Percentiles rank a stretch among this genome's conserved stretches.
Conservation (phyloP, 805 yeast genomes). For the Yamadazyma scolyti region DNA sequence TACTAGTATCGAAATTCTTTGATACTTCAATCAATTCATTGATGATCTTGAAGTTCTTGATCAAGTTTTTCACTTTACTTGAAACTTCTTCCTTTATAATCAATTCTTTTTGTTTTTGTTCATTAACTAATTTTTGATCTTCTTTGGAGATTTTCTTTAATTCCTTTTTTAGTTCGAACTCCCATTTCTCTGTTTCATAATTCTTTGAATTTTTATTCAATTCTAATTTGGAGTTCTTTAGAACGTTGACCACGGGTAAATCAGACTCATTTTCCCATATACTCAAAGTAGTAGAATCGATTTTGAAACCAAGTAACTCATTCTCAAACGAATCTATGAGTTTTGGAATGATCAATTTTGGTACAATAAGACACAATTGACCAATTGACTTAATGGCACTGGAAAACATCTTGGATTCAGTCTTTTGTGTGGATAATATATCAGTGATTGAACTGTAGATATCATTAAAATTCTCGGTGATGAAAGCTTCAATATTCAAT, state of each 20-base stretch:
- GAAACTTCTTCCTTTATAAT: conserved; percentile 48
- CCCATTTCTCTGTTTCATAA: conserved; percentile 87
- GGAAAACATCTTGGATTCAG: conserved; percentile 5
- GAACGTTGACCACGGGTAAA: conserved; percentile 52
- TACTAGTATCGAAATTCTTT: conserved; percentile 10
- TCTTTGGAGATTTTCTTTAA: conserved; percentile 74
- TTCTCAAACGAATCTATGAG: conserved; percentile 39
- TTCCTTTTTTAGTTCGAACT: conserved; percentile 74
- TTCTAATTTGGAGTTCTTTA: conserved; percentile 42
- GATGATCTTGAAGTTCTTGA: conserved; percentile 10
- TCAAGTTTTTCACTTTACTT: conserved; percentile 6
- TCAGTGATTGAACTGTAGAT: conserved; percentile 13
- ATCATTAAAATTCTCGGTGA: conserved; percentile 22
- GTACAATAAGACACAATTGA: conserved; percentile 55
- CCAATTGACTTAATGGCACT: conserved; percentile 42
- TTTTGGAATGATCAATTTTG: conserved; percentile 51
- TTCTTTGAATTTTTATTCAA: conserved; percentile 72
- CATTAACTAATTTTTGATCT: conserved; percentile 60
- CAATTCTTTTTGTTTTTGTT: conserved; percentile 62
- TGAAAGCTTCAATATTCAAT: conserved; percentile 61
- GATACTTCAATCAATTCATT: conserved; percentile 10
- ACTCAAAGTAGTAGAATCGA: conserved; percentile 45
- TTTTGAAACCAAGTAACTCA: conserved; percentile 28
- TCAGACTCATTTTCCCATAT: conserved; percentile 73
- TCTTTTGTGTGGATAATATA: conserved; percentile 2